Percentiles rank a stretch among this genome's conserved stretches.
phyloP scores from a whole-genome alignment of 306 rosid species.

The Dalbergia cultrata region DNA sequence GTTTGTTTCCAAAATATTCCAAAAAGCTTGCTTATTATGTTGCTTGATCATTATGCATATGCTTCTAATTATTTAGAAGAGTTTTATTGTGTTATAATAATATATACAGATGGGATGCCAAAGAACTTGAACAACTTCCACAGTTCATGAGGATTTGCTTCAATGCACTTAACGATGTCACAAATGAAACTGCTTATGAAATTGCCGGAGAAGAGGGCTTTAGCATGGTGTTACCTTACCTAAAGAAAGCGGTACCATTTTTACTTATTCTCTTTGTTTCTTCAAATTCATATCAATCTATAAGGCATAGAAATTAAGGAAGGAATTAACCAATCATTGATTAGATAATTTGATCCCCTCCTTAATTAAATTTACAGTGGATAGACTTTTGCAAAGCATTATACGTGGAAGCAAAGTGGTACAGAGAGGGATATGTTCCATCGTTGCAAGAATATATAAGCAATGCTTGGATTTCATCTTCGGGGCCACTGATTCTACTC shows the following conservation, averaged over 20 bases:
- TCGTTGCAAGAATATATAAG: constrained; percentile 61
- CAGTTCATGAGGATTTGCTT: constrained; percentile 64
- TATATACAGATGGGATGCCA: constrained; percentile 64
- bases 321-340: neutral
- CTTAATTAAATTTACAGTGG: constrained; percentile 54
- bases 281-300: neutral
- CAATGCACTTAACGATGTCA: constrained; percentile 56
- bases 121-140: constrained; percentile 56
- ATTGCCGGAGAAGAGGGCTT: constrained; percentile 53
- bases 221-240: constrained; percentile 46
- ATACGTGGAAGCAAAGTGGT: constrained; percentile 73
- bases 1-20: constrained; percentile 43
- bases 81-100: neutral
- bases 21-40: neutral
- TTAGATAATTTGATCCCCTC: neutral
- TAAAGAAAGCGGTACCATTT: constrained; percentile 57
- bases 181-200: constrained; percentile 62
- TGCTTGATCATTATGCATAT: too few species aligned
- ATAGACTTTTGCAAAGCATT: constrained; percentile 65
- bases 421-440: constrained; percentile 54
- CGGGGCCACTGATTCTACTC: constrained; percentile 55
- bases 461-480: constrained; percentile 71
- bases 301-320: neutral
- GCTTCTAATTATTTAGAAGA: neutral
- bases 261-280: neutral